Percentiles rank a stretch among this genome's conserved stretches.
Conservation (phyloP, 371 early-diverging fungal species). For the Quaeritorhiza haematococci region DNA sequence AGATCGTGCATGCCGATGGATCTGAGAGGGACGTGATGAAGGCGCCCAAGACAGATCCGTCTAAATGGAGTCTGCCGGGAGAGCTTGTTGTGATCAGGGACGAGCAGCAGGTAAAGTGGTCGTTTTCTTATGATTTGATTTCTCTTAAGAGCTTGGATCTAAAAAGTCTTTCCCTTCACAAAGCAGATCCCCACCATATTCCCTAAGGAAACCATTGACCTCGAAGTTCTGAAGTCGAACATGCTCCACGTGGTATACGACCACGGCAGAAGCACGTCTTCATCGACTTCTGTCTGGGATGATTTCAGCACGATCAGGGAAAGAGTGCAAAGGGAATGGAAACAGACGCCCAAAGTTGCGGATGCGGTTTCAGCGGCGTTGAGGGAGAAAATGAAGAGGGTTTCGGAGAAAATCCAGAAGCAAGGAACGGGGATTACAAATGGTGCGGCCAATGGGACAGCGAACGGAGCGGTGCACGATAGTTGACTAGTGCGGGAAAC, state of each 20-base stretch:
- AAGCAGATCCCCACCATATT: constrained; percentile 10
- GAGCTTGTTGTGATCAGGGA: constrained; percentile 47
- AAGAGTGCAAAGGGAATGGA: constrained; percentile 49
- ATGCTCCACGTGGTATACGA: constrained; percentile 53
- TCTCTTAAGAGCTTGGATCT: constrained; percentile 1
- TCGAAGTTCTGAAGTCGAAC: too few species aligned
- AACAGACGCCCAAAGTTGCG: constrained; percentile 25
- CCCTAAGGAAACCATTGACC: too few species aligned
- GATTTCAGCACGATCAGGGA: constrained; percentile 43
- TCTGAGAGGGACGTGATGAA: constrained; percentile 69
- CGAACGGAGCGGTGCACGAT: too few species aligned
- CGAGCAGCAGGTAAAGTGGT: constrained; percentile 33
- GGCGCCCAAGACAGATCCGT: constrained; percentile 62
- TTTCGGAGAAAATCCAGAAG: too few species aligned
- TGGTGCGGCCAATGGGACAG: too few species aligned
- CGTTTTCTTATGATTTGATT: constrained; percentile 3
- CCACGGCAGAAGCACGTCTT: too few species aligned
- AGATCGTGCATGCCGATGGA: constrained; percentile 58
- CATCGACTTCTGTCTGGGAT: constrained; percentile 41
- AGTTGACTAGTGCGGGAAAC: too few species aligned
- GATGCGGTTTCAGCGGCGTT: constrained; percentile 24
- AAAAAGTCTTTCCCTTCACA: constrained; percentile 6
- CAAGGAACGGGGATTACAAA: too few species aligned
- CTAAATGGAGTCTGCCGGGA: constrained; percentile 72
- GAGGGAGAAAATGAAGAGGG: too few species aligned